A percentile compares a stretch with the other conserved stretches of the same genome.
phyloP scores from a whole-genome alignment of 2,329 filamentous ascomycete genomes.

The Apiospora malaysiana region DNA sequence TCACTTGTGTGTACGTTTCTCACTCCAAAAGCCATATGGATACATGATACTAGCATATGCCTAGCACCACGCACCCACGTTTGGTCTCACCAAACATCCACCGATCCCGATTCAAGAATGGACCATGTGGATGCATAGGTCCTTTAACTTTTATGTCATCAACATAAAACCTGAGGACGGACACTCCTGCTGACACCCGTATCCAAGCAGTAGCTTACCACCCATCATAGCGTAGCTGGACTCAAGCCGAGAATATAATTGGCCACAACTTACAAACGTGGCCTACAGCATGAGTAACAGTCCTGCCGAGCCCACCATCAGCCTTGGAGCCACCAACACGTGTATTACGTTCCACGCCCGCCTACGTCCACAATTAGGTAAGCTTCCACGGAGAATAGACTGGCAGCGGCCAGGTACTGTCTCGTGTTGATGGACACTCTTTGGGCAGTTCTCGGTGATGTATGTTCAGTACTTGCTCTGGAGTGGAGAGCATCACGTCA shows the following conservation, averaged over 20 bases:
- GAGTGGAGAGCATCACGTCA: neutral
- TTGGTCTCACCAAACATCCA: neutral
- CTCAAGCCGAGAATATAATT: neutral
- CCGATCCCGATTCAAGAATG: neutral
- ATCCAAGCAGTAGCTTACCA: neutral
- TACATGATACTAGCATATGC: neutral
- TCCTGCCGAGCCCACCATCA: neutral
- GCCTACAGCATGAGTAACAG: neutral
- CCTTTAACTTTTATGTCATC: neutral
- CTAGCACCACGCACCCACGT: neutral
- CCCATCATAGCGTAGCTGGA: neutral
- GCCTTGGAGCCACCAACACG: neutral
- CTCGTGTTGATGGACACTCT: neutral
- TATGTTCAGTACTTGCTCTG: neutral
- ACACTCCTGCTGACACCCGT: neutral
- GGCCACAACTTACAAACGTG: neutral
- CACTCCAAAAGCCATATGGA: neutral
- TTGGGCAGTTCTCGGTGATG: neutral
- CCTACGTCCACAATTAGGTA: neutral
- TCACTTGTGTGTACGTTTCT: neutral
- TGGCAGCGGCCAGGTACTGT: neutral
- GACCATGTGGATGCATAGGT: neutral
- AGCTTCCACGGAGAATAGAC: neutral
- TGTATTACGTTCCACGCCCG: neutral
- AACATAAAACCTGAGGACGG: neutral